Evolutionary conservation across 2,329 filamentous ascomycete species (phyloP).

Genomic region (Chalaropsis ovoidea): DNA sequence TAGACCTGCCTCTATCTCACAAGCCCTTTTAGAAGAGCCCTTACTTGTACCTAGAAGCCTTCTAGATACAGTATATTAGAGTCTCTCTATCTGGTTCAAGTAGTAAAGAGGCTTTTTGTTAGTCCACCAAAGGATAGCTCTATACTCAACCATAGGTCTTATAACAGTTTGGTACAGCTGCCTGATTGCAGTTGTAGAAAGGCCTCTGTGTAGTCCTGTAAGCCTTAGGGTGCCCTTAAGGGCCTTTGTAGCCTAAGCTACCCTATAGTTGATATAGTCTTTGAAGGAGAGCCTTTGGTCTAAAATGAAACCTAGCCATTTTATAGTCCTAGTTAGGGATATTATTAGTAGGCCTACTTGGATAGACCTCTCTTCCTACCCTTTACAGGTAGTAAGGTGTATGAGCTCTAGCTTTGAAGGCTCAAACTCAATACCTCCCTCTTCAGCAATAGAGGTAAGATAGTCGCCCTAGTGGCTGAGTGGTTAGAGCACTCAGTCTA

Average conservation of each 20-base stretch:
- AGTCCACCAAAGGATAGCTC: background rate
- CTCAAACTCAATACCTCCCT: slow-evolving; percentile 1
- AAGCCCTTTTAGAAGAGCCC: too few species aligned
- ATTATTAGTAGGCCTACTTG: background rate
- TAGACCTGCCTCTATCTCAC: background rate
- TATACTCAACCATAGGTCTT: background rate
- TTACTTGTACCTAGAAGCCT: background rate
- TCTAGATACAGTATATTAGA: background rate
- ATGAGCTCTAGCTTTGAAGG: slow-evolving; percentile 1
- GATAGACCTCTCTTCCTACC: background rate
- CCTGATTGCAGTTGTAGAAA: background rate
- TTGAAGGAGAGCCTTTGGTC: background rate
- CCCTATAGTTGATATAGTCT: background rate
- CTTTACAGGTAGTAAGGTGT: background rate
- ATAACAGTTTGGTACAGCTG: background rate
- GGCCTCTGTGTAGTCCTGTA: background rate
- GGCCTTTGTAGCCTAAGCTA: background rate
- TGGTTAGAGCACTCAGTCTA: too few species aligned
- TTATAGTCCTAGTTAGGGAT: background rate
- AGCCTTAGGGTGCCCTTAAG: background rate
- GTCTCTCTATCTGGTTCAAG: background rate
- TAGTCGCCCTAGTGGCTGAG: background rate
- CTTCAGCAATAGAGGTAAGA: background rate
- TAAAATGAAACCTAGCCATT: background rate
- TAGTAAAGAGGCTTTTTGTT: background rate